Conservation (phyloP, 2,329 filamentous ascomycete genomes). For the Verticillium nonalfalfae region DNA sequence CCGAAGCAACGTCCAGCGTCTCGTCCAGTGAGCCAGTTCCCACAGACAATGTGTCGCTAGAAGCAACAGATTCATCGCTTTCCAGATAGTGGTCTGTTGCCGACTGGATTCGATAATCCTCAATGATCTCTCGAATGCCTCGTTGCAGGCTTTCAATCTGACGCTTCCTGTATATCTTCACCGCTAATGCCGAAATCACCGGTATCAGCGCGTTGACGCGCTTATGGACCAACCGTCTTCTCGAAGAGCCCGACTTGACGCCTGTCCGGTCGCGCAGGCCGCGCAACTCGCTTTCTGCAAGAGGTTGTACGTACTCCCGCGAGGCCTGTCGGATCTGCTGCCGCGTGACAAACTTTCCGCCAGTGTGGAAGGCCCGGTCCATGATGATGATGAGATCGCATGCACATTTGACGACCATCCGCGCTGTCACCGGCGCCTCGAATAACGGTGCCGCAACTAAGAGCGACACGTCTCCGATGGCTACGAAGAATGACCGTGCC, state of each 20-base stretch:
- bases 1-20: background rate
- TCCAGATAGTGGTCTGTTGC: background rate
- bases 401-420: slow-evolving; percentile 8
- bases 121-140: background rate
- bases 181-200: background rate
- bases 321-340: background rate
- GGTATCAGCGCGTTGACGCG: background rate
- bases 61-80: background rate
- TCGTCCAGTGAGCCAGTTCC: background rate
- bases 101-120: background rate
- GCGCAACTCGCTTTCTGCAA: background rate
- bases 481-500: slow-evolving; percentile 13
- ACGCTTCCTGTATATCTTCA: background rate
- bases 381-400: slow-evolving; percentile 8
- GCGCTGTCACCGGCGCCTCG: slow-evolving; percentile 3
- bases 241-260: background rate
- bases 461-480: slow-evolving; percentile 14
- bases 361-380: background rate
- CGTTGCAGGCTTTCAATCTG: background rate
- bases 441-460: slow-evolving; percentile 4
- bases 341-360: background rate
- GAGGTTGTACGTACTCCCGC: background rate
- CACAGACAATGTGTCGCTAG: background rate
- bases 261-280: background rate
- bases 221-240: background rate